Conservation (phyloP, 768 basidiomycete genomes). For the Naganishia friedmannii region DNA sequence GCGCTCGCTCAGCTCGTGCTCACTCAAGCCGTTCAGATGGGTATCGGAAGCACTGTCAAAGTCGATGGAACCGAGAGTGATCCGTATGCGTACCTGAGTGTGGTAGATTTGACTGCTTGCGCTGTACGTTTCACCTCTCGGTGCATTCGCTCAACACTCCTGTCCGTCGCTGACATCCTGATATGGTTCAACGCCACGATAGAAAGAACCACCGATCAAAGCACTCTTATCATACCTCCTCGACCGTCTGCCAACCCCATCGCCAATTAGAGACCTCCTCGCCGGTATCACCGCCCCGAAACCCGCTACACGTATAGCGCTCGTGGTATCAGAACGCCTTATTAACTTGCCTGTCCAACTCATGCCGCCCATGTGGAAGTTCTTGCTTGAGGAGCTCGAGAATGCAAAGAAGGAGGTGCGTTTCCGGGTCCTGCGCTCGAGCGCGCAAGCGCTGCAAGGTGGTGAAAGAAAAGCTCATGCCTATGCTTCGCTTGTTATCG, state of each 20-base stretch:
- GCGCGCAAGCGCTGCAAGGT: no score
- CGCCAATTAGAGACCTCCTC: constrained; percentile 60
- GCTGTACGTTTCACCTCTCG: constrained; percentile 55
- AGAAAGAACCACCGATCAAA: constrained; percentile 72
- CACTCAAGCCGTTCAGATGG: constrained; percentile 59
- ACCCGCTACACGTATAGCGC: constrained; percentile 63
- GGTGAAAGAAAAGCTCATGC: no score
- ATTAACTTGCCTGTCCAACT: constrained; percentile 95
- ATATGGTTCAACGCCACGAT: background rate
- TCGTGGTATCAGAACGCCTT: constrained; percentile 81
- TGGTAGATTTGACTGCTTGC: constrained; percentile 72
- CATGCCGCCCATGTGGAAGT: constrained; percentile 84
- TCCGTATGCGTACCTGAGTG: constrained; percentile 82
- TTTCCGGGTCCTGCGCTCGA: background rate
- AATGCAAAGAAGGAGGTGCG: constrained; percentile 65
- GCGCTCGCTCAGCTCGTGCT: constrained; percentile 78
- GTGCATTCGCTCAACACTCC: no score
- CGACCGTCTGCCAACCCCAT: constrained; percentile 54
- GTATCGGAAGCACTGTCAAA: constrained; percentile 84
- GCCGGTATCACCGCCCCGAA: constrained; percentile 51
- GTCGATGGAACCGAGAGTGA: constrained; percentile 85
- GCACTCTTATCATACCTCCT: constrained; percentile 70
- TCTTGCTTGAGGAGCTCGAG: constrained; percentile 79
- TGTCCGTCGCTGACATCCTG: background rate
- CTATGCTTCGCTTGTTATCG: no score